phyloP scores from a whole-genome alignment of 1,284 basidiomycete species.

The Ustilago shanxiensis region DNA sequence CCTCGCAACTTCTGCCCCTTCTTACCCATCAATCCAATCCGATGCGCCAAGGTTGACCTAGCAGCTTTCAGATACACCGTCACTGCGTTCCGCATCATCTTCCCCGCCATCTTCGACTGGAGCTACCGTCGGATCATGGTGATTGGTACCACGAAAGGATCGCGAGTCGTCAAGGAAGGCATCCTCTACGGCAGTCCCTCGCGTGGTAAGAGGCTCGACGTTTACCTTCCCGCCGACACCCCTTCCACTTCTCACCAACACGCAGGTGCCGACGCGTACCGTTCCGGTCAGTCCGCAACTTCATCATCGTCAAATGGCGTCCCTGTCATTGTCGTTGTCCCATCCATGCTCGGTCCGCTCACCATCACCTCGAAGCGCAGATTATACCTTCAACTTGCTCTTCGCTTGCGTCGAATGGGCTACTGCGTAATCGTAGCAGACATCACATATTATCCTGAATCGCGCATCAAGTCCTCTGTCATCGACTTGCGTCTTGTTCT shows the following conservation, averaged over 20 bases:
- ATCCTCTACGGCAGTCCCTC: slow-evolving; percentile 63
- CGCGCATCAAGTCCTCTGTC: slow-evolving; percentile 65
- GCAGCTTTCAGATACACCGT: slow-evolving; percentile 56
- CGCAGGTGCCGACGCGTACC: background rate
- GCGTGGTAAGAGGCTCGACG: slow-evolving; percentile 58
- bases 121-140: slow-evolving; percentile 65
- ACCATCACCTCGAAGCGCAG: slow-evolving; percentile 45
- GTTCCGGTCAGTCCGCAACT: background rate
- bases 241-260: slow-evolving; percentile 6
- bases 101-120: slow-evolving; percentile 65
- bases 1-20: slow-evolving; percentile 51
- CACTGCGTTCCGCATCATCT: slow-evolving; percentile 53
- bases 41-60: slow-evolving; percentile 65
- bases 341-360: slow-evolving; percentile 65
- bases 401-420: slow-evolving; percentile 68
- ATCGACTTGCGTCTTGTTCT: slow-evolving; percentile 68
- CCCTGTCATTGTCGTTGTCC: slow-evolving; percentile 70
- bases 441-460: slow-evolving; percentile 69
- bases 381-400: slow-evolving; percentile 69
- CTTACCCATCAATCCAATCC: slow-evolving; percentile 64
- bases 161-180: slow-evolving; percentile 62
- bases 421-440: slow-evolving; percentile 71
- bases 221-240: slow-evolving; percentile 59
- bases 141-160: slow-evolving; percentile 63
- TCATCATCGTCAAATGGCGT: slow-evolving; percentile 39